phyloP scores from a whole-genome alignment of 2,329 filamentous ascomycete species.

The Scytalidium lignicola region DNA sequence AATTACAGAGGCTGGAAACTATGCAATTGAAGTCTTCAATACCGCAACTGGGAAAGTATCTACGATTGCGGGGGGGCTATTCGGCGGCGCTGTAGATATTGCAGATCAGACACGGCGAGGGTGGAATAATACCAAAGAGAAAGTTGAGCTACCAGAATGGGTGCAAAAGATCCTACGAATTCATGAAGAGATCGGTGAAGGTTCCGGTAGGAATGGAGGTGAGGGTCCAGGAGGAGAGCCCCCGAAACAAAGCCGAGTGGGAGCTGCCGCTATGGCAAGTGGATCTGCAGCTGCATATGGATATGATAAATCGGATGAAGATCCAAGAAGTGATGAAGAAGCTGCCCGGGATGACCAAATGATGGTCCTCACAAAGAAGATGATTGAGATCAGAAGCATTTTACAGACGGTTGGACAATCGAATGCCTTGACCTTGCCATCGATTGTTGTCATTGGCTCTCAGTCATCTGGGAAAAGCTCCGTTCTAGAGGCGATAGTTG shows the following conservation, averaged over 20 bases:
- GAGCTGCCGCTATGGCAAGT: slow-evolving; percentile 55
- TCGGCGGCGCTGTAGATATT: slow-evolving; percentile 67
- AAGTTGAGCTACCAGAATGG: slow-evolving; percentile 71
- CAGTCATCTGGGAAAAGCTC: slow-evolving; percentile 98
- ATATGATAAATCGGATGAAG: slow-evolving; percentile 66
- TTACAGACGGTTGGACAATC: slow-evolving; percentile 90
- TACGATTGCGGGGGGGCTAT: slow-evolving; percentile 59
- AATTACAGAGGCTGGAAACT: slow-evolving; percentile 63
- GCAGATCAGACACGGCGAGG: slow-evolving; percentile 74
- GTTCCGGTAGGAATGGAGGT: slow-evolving; percentile 21
- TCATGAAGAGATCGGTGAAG: slow-evolving; percentile 54
- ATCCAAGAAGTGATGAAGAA: slow-evolving; percentile 55
- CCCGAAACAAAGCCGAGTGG: slow-evolving; percentile 55
- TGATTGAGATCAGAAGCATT: slow-evolving; percentile 97
- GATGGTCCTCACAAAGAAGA: slow-evolving; percentile 98
- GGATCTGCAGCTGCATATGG: slow-evolving; percentile 75
- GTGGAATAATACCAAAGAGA: slow-evolving; percentile 79
- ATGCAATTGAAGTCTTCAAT: slow-evolving; percentile 70
- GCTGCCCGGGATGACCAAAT: slow-evolving; percentile 90
- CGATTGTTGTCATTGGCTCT: slow-evolving; percentile 98
- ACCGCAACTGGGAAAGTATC: slow-evolving; percentile 48
- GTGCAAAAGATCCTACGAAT: slow-evolving; percentile 65
- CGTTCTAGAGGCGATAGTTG: slow-evolving; percentile 92
- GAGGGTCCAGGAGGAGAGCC: slow-evolving; percentile 42
- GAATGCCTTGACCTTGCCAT: slow-evolving; percentile 79